Evolutionary conservation across 1,139 yeast species (phyloP), one percentile per base, ranked within the genome.

Genomic region (Maudiozyma humilis): DNA sequence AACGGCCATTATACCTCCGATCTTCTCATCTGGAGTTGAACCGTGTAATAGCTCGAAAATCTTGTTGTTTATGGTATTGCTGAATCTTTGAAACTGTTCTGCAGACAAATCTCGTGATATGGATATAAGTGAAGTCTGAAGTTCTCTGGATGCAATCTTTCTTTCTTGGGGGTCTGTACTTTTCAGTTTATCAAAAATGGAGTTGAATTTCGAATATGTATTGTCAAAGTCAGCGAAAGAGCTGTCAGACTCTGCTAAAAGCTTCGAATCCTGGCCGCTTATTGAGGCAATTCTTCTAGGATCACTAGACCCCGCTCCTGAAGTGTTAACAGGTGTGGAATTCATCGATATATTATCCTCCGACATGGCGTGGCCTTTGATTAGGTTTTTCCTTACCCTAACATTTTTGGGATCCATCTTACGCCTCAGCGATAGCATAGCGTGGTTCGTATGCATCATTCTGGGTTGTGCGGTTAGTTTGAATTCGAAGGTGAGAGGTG

Each of bases 1-100:
- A 49, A 91, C 80, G 7, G 96, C 96, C 13, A 86, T 76, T 32
- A 89, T 82, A 30, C 96, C 97, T 7, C 96, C 97, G 32, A 88
- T 72, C 51, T 85, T 80, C 50, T 82, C 88, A 31, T 73, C 66
- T 1, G 80, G 67, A 53, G 81, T 89, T 12, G 78, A 75, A 12
- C 89, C 78, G 53, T 86, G 86, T 41, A 88, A 75, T 43, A 87
- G 70, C 57, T 86, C 95, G 62, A 86, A 86, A 29, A 91, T 84
- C 49, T 83, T 78, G 59, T 86, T 84, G 67, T 89, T 88, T 50
- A 91, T 82, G 51, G 83, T 93, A 59, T 84, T 86, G 62, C 83
- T 85, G 63, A 83, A 84, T 37, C 87, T 67, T 46, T 83, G 77
- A 57, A 85, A 78, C 54, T 83, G 91, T 59, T 87, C 96, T 0